Conservation (phyloP, 306 rosid species). For the Leucaena leucocephala region DNA sequence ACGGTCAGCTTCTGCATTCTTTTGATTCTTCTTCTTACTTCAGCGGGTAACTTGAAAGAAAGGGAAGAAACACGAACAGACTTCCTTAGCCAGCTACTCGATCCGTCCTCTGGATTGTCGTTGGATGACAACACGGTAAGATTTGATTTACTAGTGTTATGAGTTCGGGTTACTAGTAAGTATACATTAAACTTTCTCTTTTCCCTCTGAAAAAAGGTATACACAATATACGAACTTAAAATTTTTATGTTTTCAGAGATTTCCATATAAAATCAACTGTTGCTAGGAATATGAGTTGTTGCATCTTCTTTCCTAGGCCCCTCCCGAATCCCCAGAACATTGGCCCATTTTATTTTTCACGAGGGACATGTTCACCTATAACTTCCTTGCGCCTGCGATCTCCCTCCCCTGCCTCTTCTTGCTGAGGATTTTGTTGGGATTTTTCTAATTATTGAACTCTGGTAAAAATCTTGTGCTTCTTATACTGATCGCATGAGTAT, state of each 20-base stretch:
- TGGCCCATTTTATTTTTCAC: neutral
- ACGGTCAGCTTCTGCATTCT: conserved; percentile 58
- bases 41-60: conserved; percentile 46
- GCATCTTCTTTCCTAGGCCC: neutral
- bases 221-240: neutral
- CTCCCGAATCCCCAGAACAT: neutral
- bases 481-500: neutral
- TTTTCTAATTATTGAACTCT: neutral
- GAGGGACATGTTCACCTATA: neutral
- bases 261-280: neutral
- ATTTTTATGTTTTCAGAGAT: conserved; percentile 6
- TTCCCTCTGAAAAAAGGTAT: neutral
- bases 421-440: neutral
- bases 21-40: conserved; percentile 53
- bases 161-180: conserved; percentile 1
- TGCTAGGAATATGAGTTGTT: neutral
- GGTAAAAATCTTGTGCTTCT: neutral
- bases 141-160: conserved; percentile 34
- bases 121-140: conserved; percentile 71
- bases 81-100: conserved; percentile 57
- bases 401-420: neutral
- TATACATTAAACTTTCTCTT: neutral
- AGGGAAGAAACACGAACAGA: conserved; percentile 48
- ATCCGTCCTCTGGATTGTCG: conserved; percentile 54
- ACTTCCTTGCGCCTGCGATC: neutral